These are phyloP conservation scores for Ogataea pini DNA, from an alignment of 805 yeast genomes.

Conservation along the genomic window DNA sequence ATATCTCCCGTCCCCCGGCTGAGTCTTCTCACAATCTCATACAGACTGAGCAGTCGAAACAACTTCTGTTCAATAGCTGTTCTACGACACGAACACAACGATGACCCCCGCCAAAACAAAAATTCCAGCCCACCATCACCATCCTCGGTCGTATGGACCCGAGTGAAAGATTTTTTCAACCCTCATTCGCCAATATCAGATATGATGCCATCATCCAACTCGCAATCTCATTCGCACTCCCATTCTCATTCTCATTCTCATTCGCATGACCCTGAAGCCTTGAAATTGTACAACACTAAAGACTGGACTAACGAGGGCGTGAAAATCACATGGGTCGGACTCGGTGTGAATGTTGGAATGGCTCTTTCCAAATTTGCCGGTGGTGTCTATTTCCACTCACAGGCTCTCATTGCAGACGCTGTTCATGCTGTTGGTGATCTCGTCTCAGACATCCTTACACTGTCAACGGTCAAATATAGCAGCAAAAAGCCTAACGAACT, in stretches of 20 bases:
- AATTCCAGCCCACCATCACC: not conserved
- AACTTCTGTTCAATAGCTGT: not conserved
- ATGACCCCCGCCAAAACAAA: not conserved
- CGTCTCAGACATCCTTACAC: slow-evolving; percentile 84
- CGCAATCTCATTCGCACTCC: slow-evolving; percentile 22
- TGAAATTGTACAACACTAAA: slow-evolving; percentile 45
- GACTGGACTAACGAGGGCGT: slow-evolving; percentile 77
- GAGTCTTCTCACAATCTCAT: not conserved
- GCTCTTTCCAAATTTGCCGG: slow-evolving; percentile 86
- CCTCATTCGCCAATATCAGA: slow-evolving; percentile 38
- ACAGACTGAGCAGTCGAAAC: not conserved
- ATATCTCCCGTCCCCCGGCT: not conserved
- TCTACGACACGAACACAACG: not conserved
- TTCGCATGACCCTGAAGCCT: slow-evolving; percentile 41
- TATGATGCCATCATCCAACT: slow-evolving; percentile 18
- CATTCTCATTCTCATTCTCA: slow-evolving; percentile 41
- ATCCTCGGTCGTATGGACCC: slow-evolving; percentile 22
- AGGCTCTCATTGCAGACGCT: slow-evolving; percentile 91
- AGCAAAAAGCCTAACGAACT: slow-evolving; percentile 53
- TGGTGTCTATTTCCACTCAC: slow-evolving; percentile 91
- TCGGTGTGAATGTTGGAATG: slow-evolving; percentile 79
- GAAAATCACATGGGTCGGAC: slow-evolving; percentile 89
- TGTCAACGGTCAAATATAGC: slow-evolving; percentile 83
- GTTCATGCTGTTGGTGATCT: slow-evolving; percentile 90
- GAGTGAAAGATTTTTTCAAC: slow-evolving; percentile 36